A percentile compares a stretch with the other conserved stretches of the same genome.
phyloP scores from a whole-genome alignment of 139 green algal species.

The Micromonas commoda region DNA sequence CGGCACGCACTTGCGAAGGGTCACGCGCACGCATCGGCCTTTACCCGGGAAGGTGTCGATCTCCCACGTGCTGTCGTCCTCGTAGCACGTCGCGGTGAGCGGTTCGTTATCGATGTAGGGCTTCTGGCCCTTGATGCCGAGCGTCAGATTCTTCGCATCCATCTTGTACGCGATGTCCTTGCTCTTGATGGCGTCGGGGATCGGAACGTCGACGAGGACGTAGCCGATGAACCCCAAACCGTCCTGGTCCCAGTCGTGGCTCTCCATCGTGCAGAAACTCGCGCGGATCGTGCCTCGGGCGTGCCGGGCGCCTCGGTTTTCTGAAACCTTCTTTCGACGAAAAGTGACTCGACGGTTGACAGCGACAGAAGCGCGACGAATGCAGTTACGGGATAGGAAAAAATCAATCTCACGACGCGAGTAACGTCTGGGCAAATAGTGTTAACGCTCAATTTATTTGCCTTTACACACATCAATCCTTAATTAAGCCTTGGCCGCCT shows the following conservation, averaged over 20 bases:
- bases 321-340: no score
- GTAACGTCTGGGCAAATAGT: no score
- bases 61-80: slow-evolving; percentile 21
- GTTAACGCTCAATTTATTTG: no score
- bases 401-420: no score
- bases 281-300: no score
- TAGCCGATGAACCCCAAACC: not conserved
- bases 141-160: not conserved
- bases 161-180: slow-evolving; percentile 1
- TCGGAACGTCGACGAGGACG: not conserved
- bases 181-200: not conserved
- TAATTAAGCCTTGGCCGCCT: not conserved
- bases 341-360: no score
- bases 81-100: not conserved
- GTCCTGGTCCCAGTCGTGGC: not conserved
- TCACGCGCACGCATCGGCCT: not conserved
- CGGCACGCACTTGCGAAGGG: not conserved
- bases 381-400: no score
- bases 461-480: no score
- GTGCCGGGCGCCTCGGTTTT: no score
- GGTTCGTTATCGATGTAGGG: not conserved
- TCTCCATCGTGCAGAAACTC: no score
- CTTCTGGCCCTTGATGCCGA: not conserved
- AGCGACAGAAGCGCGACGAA: no score
- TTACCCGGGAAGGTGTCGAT: slow-evolving; percentile 9